Evolutionary conservation across 257 asterid species (phyloP), one percentile per base, ranked within the genome.

Genomic region (Ocimum tenuiflorum): DNA sequence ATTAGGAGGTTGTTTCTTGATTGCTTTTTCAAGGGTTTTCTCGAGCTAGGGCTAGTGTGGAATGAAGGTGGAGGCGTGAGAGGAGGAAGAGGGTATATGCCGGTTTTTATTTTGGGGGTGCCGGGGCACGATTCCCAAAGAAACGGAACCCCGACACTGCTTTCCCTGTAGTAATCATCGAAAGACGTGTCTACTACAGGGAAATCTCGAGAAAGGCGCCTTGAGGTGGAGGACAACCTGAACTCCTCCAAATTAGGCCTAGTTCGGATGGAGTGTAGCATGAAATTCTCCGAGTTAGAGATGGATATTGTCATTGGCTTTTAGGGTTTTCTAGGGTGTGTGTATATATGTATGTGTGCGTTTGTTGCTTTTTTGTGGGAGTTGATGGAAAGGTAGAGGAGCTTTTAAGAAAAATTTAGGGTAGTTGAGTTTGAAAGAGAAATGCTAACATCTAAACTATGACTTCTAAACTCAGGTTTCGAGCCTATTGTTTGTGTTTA

Each of bases 11-110:
- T 56, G 73, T 18, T 19, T 45, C 41, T 55, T 2, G 47, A 11
- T 15, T 68, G 65, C 20, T 68, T 58, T 46, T 8, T 57, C 12
- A 43, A 5, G 17, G 68, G 60, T 33, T 67, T 60, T 33, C 2
- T 41, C 24, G 77, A 52, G 13, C 15, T 9, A 3, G 52, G 71
- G 54, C 10, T 46, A 14, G 48, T 47, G 27, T 57, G 79, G 42
- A 64, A 54, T 7, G 82, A 74, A 8, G 82, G 82, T 10, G 82
- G 82, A 9, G 82, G 82, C 10, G 82, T 73, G 58, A 78, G 79
- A 7, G 79, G 79, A 7, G 77, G 82, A 15, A 65, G 49, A 17
- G 49, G 52, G 3, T 57, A 59, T 53, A 65, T 70, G 3, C 54
- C 6, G 22, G 42, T 54, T 24, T 35, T 65, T 13, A 53, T 7